Conservation (phyloP, 805 yeast species). For the Aciculoconidium aculeatum region DNA sequence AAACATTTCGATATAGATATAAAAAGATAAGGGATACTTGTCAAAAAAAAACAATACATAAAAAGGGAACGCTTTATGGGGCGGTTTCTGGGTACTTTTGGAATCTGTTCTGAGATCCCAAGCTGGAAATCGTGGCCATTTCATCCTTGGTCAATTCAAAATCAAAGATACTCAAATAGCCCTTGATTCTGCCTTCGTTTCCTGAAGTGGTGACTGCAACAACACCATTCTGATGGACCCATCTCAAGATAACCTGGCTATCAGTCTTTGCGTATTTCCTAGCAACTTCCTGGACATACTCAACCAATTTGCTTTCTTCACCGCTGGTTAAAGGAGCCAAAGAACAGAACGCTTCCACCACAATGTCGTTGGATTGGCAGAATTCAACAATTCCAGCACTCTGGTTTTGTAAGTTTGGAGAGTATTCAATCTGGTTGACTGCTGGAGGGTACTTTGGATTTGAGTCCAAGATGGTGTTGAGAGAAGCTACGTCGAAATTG, state of each 20-base stretch:
- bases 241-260: conserved; percentile 42
- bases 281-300: conserved; percentile 16
- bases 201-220: conserved; percentile 44
- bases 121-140: conserved; percentile 9
- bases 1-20: too few relatives aligned
- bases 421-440: conserved; percentile 43
- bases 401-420: conserved; percentile 34
- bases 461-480: conserved; percentile 46
- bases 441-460: conserved; percentile 37
- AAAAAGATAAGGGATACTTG: too few relatives aligned
- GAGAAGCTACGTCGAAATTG: conserved; percentile 48
- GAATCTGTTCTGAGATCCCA: conserved; percentile 59
- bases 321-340: conserved; percentile 17
- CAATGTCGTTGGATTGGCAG: conserved; percentile 18
- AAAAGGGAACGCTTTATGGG: too few relatives aligned
- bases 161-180: conserved; percentile 23
- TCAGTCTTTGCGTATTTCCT: conserved; percentile 31
- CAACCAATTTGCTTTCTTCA: conserved; percentile 11
- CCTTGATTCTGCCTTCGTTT: conserved; percentile 35
- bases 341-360: conserved; percentile 22
- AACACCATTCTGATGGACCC: conserved; percentile 36
- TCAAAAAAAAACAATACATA: too few relatives aligned
- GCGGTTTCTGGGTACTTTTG: too few relatives aligned
- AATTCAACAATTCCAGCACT: conserved; percentile 27
- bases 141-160: conserved; percentile 17